Percentiles rank a stretch among this genome's conserved stretches.
Conservation (phyloP, 495 filamentous ascomycete genomes). For the Penicilliopsis zonata region DNA sequence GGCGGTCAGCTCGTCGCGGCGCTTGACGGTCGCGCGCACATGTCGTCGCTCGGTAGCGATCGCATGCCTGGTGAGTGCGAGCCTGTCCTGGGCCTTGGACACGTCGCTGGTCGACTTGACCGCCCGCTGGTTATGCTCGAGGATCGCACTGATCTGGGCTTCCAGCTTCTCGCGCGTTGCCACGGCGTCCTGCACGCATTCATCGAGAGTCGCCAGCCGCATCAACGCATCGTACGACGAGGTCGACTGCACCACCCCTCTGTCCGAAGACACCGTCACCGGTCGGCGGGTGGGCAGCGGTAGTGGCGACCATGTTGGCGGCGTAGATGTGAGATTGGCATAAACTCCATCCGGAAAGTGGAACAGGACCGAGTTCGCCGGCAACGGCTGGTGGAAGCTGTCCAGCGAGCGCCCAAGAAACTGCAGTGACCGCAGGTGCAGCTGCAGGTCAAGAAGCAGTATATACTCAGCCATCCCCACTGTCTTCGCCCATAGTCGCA, state of each 20-base stretch:
- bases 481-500: conserved; percentile 70
- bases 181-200: conserved; percentile 85
- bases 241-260: conserved; percentile 37
- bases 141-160: conserved; percentile 61
- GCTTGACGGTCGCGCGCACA: conserved; percentile 46
- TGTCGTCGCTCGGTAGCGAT: conserved; percentile 51
- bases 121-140: conserved; percentile 40
- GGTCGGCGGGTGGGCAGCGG: conserved; percentile 8
- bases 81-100: conserved; percentile 51
- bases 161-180: conserved; percentile 63
- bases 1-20: conserved; percentile 48
- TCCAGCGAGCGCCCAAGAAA: conserved; percentile 72
- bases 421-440: conserved; percentile 59
- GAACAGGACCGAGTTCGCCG: conserved; percentile 75
- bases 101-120: conserved; percentile 35
- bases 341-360: conserved; percentile 85
- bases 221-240: conserved; percentile 88
- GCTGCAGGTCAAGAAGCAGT: conserved; percentile 57
- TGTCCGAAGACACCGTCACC: conserved; percentile 21
- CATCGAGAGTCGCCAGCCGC: conserved; percentile 77
- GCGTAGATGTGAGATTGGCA: conserved; percentile 52
- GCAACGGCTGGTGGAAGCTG: conserved; percentile 63
- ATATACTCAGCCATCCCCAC: conserved; percentile 44
- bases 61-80: conserved; percentile 44
- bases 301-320: conserved; percentile 24